Evolutionary conservation across 805 yeast species (phyloP).

Genomic region (Kodamaea laetipori): DNA sequence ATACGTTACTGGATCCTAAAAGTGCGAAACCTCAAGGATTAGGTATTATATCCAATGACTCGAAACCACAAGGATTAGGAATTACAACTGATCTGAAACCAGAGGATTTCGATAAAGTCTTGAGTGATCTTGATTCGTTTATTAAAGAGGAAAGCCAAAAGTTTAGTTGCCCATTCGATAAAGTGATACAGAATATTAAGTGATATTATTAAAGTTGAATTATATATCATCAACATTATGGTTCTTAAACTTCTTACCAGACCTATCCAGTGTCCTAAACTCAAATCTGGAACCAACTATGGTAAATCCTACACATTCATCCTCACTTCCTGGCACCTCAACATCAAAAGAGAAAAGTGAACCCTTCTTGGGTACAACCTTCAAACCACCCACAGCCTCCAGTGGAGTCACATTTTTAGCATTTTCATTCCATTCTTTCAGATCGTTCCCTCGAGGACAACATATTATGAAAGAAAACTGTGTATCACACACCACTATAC

Average conservation of each 20-base stretch:
- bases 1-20: slow-evolving; percentile 12
- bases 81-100: background rate
- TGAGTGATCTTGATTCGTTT: slow-evolving; percentile 29
- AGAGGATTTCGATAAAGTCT: slow-evolving; percentile 21
- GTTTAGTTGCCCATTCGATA: slow-evolving; percentile 26
- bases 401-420: slow-evolving; percentile 25
- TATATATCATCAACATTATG: slow-evolving; percentile 65
- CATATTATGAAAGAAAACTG: slow-evolving; percentile 69
- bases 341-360: slow-evolving; percentile 59
- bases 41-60: slow-evolving; percentile 5
- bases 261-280: slow-evolving; percentile 74
- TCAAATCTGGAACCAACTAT: slow-evolving; percentile 80
- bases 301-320: slow-evolving; percentile 52
- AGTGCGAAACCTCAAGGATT: slow-evolving; percentile 4
- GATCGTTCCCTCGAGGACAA: slow-evolving; percentile 41
- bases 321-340: slow-evolving; percentile 33
- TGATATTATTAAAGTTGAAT: background rate
- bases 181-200: slow-evolving; percentile 18
- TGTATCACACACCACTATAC: slow-evolving; percentile 85
- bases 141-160: slow-evolving; percentile 20
- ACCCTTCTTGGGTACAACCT: slow-evolving; percentile 67
- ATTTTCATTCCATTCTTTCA: slow-evolving; percentile 36
- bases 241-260: slow-evolving; percentile 81
- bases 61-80: slow-evolving; percentile 10
- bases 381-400: slow-evolving; percentile 58